Percentiles rank a stretch among this genome's conserved stretches.
Conservation (phyloP, 1,139 yeast species). For the Debaryomycetaceae sp. region DNA sequence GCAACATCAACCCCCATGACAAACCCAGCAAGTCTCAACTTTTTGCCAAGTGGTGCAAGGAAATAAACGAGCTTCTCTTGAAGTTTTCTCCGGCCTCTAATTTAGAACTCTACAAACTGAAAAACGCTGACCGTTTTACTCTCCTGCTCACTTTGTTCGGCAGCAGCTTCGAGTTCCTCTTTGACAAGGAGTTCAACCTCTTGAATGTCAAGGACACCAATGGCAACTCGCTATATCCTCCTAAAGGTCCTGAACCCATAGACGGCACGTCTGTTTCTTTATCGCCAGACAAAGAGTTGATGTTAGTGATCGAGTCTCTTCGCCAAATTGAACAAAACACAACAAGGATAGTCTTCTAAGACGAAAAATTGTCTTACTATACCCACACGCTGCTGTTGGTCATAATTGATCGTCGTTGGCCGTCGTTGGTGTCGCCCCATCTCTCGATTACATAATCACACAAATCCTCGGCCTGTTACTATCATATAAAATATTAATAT, state of each 20-base stretch:
- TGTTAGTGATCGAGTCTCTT: neutral
- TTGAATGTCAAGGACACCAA: neutral
- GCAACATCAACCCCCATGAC: slow-evolving; percentile 4
- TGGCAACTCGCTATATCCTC: neutral
- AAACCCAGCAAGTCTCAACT: slow-evolving; percentile 11
- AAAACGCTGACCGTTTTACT: neutral
- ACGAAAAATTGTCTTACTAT: no score
- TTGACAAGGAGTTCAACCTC: neutral
- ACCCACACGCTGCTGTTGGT: no score
- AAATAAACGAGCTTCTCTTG: slow-evolving; percentile 24
- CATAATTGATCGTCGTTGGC: neutral
- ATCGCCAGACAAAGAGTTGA: neutral
- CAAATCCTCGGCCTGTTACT: neutral
- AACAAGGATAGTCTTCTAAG: neutral
- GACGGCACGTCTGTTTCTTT: neutral
- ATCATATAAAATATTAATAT: no score
- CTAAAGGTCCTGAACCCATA: neutral
- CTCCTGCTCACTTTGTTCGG: neutral
- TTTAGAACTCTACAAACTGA: neutral
- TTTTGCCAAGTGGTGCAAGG: slow-evolving; percentile 30
- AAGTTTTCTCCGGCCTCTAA: slow-evolving; percentile 14
- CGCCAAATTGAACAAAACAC: neutral
- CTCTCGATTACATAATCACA: neutral
- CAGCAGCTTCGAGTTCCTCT: neutral
- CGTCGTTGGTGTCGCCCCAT: neutral